phyloP scores from a whole-genome alignment of 2,329 filamentous ascomycete species.

The Rhinocladiella similis region DNA sequence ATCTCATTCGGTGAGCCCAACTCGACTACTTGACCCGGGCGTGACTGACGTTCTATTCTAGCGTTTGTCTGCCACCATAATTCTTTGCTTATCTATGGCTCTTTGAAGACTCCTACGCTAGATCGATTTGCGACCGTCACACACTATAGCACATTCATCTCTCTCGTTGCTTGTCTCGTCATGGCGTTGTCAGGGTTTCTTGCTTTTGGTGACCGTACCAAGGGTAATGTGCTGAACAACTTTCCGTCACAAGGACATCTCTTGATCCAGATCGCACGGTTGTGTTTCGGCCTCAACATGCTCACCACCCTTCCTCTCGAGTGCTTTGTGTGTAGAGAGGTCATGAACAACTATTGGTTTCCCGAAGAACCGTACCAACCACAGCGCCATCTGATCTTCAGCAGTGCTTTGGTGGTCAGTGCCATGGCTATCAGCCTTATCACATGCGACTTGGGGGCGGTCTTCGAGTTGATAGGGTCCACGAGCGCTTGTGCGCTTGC shows the following conservation, averaged over 20 bases:
- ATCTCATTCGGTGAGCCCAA: conserved; percentile 84
- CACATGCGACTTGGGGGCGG: conserved; percentile 89
- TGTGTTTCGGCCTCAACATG: conserved; percentile 99
- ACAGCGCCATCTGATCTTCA: conserved; percentile 82
- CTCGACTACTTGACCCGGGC: neutral
- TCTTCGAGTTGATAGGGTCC: conserved; percentile 94
- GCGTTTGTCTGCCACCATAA: conserved; percentile 85
- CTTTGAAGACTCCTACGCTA: conserved; percentile 87
- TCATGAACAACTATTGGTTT: conserved; percentile 86
- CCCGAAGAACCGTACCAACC: conserved; percentile 74
- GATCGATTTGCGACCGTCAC: conserved; percentile 93
- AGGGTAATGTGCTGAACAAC: conserved; percentile 97
- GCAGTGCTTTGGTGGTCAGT: conserved; percentile 74
- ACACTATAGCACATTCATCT: conserved; percentile 87
- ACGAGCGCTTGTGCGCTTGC: conserved; percentile 92
- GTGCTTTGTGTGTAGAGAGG: conserved; percentile 95
- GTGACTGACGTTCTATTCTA: conserved; percentile 28
- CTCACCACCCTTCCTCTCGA: conserved; percentile 94
- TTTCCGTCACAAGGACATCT: conserved; percentile 79
- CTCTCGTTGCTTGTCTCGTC: conserved; percentile 84
- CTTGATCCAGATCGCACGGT: conserved; percentile 89
- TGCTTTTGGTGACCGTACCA: conserved; percentile 85
- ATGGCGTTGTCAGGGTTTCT: conserved; percentile 90
- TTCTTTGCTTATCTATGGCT: conserved; percentile 95
- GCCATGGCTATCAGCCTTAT: conserved; percentile 77